Evolutionary conservation across 2,329 filamentous ascomycete genomes (phyloP), one percentile per base, ranked within the genome.

Genomic region (Pseudogymnoascus sp.): DNA sequence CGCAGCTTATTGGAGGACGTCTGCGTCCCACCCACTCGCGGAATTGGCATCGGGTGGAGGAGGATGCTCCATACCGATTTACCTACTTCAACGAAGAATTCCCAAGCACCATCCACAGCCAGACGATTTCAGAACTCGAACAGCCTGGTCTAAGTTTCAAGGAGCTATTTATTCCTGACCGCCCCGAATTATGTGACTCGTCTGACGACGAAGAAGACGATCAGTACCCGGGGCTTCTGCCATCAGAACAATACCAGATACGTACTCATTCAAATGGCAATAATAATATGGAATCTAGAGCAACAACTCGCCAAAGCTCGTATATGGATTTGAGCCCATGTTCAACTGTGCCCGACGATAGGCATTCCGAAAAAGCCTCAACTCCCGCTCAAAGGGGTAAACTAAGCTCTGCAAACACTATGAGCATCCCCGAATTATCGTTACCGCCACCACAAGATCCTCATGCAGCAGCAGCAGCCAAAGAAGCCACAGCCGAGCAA

Each of bases 81-180:
- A 97, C 95, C 0, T 99, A 99, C 75, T 99, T 99, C 81, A 97
- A 97, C 74, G 95, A 97, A 73, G 91, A 96, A 66, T 91, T 97
- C 62, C 89, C 91, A 70, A 96, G 90, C 74, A 99, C 95, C 0
- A 96, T 99, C 65, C 95, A 99, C 75, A 95, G 92, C 64, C 91
- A 96, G 75, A 95, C 89, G 0, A 96, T 99, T 63, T 96, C 92
- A 2, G 95, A 97, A 73, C 82, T 99, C 18, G 83, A 96, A 7
- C 92, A 96, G 68, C 88, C 90, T 0, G 95, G 91, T 5, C 84
- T 88, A 64, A 89, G 84, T 45, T 99, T 99, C 73, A 83, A 83
- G 64, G 90, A 96, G 69, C 83, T 99, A 0, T 99, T 99, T 72
- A 84, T 96, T 21, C 95, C 95, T 0, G 91, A 97, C 65, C 92